phyloP scores from a whole-genome alignment of 192 early-diverging fungal genomes.

The Coemansia sp. region DNA sequence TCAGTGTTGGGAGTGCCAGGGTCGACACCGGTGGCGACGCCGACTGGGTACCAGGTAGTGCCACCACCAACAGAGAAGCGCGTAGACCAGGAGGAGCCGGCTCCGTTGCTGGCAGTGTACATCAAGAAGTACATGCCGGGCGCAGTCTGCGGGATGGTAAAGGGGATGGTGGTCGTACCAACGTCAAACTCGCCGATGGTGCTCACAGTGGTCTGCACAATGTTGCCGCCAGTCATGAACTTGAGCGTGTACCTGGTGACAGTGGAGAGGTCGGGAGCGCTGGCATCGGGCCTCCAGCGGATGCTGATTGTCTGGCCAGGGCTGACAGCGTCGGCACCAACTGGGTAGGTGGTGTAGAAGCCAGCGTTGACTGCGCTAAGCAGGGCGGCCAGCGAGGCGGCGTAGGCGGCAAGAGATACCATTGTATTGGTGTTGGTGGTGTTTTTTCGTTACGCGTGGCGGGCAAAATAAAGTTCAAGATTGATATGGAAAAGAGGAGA shows the following conservation, averaged over 20 bases:
- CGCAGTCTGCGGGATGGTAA: constrained; percentile 45
- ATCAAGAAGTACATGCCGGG: constrained; percentile 55
- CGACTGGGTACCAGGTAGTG: constrained; percentile 46
- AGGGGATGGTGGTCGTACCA: constrained; percentile 23
- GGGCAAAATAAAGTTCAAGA: background rate
- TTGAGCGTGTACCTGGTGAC: constrained; percentile 42
- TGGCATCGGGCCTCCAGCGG: constrained; percentile 25
- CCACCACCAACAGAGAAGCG: constrained; percentile 51
- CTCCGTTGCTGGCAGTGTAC: constrained; percentile 42
- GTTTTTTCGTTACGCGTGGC: background rate
- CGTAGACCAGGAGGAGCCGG: constrained; percentile 51
- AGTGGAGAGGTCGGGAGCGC: constrained; percentile 23
- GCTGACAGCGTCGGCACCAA: constrained; percentile 33
- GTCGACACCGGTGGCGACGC: constrained; percentile 49
- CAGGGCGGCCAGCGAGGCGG: constrained; percentile 31
- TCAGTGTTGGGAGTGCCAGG: constrained; percentile 17
- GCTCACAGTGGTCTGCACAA: constrained; percentile 47
- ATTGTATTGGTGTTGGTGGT: constrained; percentile 14
- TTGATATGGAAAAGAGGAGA: background rate
- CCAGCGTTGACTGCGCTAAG: constrained; percentile 40
- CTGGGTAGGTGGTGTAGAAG: constrained; percentile 53
- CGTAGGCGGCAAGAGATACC: constrained; percentile 37
- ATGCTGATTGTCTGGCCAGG: constrained; percentile 49
- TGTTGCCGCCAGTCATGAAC: constrained; percentile 53
- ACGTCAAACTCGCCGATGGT: constrained; percentile 47